A percentile compares a stretch with the other conserved stretches of the same genome.
These are phyloP conservation scores for Fusarium pseudograminearum DNA, from an alignment of 2,329 filamentous ascomycete genomes.

Conservation along the genomic window DNA sequence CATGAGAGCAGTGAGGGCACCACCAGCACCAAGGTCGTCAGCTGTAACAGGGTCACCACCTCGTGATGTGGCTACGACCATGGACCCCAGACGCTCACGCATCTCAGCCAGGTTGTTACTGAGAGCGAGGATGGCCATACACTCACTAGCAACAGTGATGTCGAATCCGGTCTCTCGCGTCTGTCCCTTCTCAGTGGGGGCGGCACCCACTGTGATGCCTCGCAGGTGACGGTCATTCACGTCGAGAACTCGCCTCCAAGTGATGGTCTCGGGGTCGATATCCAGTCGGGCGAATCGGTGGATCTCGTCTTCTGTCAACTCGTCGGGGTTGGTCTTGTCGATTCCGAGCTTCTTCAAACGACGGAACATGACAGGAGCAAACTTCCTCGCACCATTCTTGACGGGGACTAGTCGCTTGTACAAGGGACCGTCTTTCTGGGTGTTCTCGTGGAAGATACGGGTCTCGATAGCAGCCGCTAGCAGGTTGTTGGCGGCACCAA, in stretches of 20 bases:
- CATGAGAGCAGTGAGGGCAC: conserved; percentile 94
- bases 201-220: conserved; percentile 88
- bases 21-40: conserved; percentile 93
- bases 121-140: conserved; percentile 97
- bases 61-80: conserved; percentile 92
- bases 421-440: conserved; percentile 89
- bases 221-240: conserved; percentile 97
- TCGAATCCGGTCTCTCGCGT: conserved; percentile 93
- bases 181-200: conserved; percentile 89
- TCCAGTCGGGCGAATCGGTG: conserved; percentile 90
- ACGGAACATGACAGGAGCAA: conserved; percentile 91
- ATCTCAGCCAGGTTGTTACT: conserved; percentile 89
- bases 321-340: conserved; percentile 91
- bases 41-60: conserved; percentile 92
- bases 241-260: conserved; percentile 94
- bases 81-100: conserved; percentile 91
- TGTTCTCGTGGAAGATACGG: conserved; percentile 97
- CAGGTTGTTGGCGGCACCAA: conserved; percentile 96
- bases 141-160: conserved; percentile 97
- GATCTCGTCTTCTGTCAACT: conserved; percentile 91
- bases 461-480: conserved; percentile 97
- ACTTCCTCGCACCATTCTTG: conserved; percentile 90
- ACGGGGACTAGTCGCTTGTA: conserved; percentile 88
- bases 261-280: conserved; percentile 96
- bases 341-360: conserved; percentile 96